Conservation (phyloP, 257 asterid species). For the Petunia axillaris region DNA sequence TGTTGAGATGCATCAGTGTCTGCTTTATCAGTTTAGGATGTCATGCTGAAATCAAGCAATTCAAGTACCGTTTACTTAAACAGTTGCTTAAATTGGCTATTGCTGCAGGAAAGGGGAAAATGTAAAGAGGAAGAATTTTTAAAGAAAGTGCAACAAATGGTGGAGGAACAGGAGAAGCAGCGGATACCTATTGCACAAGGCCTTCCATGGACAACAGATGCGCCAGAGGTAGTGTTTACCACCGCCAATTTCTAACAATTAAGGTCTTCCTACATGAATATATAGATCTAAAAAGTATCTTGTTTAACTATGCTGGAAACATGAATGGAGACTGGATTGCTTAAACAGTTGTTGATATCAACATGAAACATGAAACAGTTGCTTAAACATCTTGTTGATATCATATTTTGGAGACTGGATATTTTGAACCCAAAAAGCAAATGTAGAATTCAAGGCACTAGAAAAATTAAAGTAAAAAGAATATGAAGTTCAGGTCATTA, state of each 20-base stretch:
- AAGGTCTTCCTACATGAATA: background rate
- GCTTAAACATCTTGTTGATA: no score
- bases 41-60: slow-evolving; percentile 1
- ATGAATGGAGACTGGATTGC: background rate
- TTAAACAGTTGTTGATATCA: no score
- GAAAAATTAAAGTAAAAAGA: background rate
- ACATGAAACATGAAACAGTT: no score
- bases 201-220: slow-evolving; percentile 95
- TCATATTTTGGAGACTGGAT: no score
- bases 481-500: background rate
- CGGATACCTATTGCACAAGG: slow-evolving; percentile 90
- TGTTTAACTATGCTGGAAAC: background rate
- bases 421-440: background rate
- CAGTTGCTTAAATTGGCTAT: slow-evolving; percentile 25
- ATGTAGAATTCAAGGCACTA: no score
- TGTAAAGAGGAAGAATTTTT: slow-evolving; percentile 79
- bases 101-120: slow-evolving; percentile 81
- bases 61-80: background rate
- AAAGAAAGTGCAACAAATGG: slow-evolving; percentile 68
- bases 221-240: slow-evolving; percentile 71
- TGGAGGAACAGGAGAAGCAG: slow-evolving; percentile 82
- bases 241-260: slow-evolving; percentile 1
- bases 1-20: background rate
- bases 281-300: background rate
- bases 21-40: background rate